phyloP scores from a whole-genome alignment of 2,329 filamentous ascomycete species.

The Cercospora nicotianae region DNA sequence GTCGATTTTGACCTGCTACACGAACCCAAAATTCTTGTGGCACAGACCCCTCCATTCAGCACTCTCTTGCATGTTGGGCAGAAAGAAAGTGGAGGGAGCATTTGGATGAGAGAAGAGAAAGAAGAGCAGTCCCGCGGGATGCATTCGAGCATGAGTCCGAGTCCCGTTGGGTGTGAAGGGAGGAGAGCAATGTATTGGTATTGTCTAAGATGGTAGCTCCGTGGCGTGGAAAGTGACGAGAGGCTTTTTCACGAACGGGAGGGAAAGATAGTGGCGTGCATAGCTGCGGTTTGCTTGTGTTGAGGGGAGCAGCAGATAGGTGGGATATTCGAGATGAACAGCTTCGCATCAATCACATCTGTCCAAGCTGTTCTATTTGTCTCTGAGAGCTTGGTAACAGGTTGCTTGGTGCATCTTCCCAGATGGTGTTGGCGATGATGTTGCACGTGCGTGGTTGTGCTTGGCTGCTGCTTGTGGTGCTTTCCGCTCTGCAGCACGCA shows the following conservation, averaged over 20 bases:
- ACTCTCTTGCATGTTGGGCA: slow-evolving; percentile 26
- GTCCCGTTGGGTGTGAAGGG: slow-evolving; percentile 2
- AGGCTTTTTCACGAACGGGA: neutral
- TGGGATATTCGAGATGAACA: slow-evolving; percentile 15
- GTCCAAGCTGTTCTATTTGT: too few relatives aligned
- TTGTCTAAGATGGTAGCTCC: slow-evolving; percentile 22
- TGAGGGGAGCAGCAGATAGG: slow-evolving; percentile 14
- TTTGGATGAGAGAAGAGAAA: slow-evolving; percentile 23
- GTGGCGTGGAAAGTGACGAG: slow-evolving; percentile 6
- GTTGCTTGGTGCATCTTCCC: too few relatives aligned
- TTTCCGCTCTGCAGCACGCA: too few relatives aligned
- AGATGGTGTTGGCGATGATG: too few relatives aligned
- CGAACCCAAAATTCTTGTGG: neutral
- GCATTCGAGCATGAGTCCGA: neutral
- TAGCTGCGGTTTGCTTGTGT: slow-evolving; percentile 14
- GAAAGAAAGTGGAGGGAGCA: slow-evolving; percentile 7
- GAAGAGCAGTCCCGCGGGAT: neutral
- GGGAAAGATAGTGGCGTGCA: slow-evolving; percentile 10
- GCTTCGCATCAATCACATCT: neutral
- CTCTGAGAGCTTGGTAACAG: too few relatives aligned
- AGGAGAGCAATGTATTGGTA: slow-evolving; percentile 27
- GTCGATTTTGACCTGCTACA: neutral
- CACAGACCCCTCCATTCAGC: neutral
- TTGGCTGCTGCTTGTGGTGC: too few relatives aligned
- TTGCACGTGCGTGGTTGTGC: too few relatives aligned